Conservation (phyloP, 495 filamentous ascomycete genomes). For the Mytilinidion resinicola region DNA sequence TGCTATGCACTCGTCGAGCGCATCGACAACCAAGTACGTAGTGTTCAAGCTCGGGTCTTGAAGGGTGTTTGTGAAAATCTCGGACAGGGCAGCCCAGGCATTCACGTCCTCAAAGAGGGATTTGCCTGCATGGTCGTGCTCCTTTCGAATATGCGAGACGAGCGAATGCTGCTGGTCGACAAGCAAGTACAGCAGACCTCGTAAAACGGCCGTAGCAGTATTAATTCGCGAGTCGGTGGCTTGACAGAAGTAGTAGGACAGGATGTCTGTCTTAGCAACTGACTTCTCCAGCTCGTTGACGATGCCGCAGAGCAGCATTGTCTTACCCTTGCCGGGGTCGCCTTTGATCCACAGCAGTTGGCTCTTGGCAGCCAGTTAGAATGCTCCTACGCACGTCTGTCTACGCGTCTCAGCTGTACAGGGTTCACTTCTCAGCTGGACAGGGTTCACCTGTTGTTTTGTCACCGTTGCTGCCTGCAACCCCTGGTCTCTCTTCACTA, state of each 20-base stretch:
- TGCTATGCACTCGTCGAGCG: neutral
- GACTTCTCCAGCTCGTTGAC: conserved; percentile 8
- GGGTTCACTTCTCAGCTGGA: no score
- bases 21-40: conserved; percentile 28
- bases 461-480: no score
- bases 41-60: conserved; percentile 23
- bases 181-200: conserved; percentile 39
- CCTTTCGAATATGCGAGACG: conserved; percentile 29
- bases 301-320: conserved; percentile 21
- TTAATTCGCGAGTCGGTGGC: conserved; percentile 30
- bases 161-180: conserved; percentile 33
- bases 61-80: conserved; percentile 36
- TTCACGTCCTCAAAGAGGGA: conserved; percentile 34
- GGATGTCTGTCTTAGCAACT: neutral
- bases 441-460: no score
- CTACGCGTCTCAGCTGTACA: no score
- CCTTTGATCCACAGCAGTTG: conserved; percentile 41
- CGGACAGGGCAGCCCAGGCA: conserved; percentile 30
- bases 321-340: conserved; percentile 40
- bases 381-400: no score
- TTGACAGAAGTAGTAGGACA: conserved; percentile 4
- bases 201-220: conserved; percentile 36
- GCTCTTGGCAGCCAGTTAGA: no score
- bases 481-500: no score
- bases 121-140: conserved; percentile 26